These are phyloP conservation scores for Dendrobium catenatum DNA, from an alignment of 106 monocot species.

Conservation along the genomic window DNA sequence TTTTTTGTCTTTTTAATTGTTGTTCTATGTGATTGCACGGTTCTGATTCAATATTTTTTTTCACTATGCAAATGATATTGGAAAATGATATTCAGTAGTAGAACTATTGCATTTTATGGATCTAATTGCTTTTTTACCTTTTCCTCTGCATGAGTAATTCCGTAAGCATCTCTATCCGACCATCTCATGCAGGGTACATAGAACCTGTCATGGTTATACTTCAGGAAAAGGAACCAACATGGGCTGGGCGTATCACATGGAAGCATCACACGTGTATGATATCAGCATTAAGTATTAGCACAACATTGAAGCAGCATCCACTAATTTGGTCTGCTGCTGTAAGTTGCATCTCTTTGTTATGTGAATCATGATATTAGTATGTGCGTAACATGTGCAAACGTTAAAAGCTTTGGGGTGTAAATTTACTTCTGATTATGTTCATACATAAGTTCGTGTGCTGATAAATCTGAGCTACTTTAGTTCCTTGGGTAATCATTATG, in stretches of 20 bases:
- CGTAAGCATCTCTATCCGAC: neutral
- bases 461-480: neutral
- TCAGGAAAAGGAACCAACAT: constrained; percentile 87
- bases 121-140: neutral
- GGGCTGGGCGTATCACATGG: constrained; percentile 90
- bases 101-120: neutral
- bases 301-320: constrained; percentile 86
- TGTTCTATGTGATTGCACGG: neutral
- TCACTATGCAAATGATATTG: neutral
- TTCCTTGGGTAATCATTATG: neutral
- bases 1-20: neutral
- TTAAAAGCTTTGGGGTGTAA: neutral
- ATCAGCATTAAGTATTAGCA: constrained; percentile 89
- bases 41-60: neutral
- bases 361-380: neutral
- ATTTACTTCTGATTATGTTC: neutral
- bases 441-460: neutral
- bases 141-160: neutral
- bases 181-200: constrained; percentile 63
- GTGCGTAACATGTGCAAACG: neutral
- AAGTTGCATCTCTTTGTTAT: constrained; percentile 26
- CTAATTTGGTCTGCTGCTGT: constrained; percentile 95
- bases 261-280: constrained; percentile 96
- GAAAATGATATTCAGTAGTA: neutral
- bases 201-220: constrained; percentile 96